Conservation (phyloP, 176 grass and related monocot genomes). For the Saccharum spontaneum region DNA sequence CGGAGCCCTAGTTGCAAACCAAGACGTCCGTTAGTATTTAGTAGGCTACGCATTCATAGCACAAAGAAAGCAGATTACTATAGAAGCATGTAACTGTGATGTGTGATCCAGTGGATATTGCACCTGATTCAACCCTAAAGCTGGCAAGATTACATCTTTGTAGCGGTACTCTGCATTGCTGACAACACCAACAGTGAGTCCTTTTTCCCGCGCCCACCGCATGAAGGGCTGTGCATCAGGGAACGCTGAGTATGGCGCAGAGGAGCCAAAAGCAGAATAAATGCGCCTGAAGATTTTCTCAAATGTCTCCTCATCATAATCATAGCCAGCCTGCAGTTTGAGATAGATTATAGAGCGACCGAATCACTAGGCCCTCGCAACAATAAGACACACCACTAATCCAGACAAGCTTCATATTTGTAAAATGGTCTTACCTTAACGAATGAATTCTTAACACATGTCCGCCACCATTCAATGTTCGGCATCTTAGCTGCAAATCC, state of each 20-base stretch:
- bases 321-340: constrained; percentile 79
- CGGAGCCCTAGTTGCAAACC: constrained; percentile 38
- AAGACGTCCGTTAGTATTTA: constrained; percentile 20
- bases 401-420: not conserved
- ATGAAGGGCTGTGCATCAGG: constrained; percentile 79
- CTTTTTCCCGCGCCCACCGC: constrained; percentile 65
- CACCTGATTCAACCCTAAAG: constrained; percentile 73
- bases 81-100: not conserved
- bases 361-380: not conserved
- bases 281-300: constrained; percentile 91
- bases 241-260: constrained; percentile 81
- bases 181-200: constrained; percentile 78
- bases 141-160: constrained; percentile 86
- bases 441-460: constrained; percentile 89
- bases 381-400: not conserved
- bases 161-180: constrained; percentile 97
- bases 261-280: constrained; percentile 91
- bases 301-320: constrained; percentile 94
- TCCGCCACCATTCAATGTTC: constrained; percentile 89
- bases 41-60: not conserved
- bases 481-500: constrained; percentile 82
- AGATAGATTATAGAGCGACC: not conserved
- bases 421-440: constrained; percentile 44
- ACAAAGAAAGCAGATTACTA: not conserved
- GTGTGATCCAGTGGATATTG: not conserved